Conservation (phyloP, 805 yeast genomes). For the Hanseniaspora taiwanica region DNA sequence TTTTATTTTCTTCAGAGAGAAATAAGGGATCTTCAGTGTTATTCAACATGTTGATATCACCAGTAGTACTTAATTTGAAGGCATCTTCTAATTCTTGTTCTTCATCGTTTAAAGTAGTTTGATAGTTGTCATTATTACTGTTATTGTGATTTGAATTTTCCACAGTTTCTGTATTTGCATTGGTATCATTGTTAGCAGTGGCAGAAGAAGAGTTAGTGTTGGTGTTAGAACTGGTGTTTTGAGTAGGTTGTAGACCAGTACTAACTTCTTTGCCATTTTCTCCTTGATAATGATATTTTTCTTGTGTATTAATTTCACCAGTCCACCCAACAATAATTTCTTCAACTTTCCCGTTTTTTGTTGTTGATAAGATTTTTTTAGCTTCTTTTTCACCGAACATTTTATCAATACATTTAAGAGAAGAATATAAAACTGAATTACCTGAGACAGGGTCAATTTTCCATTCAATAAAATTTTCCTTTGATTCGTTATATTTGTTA, state of each 20-base stretch:
- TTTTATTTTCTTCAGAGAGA: constrained; percentile 42
- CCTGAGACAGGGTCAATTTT: constrained; percentile 58
- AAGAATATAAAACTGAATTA: constrained; percentile 70
- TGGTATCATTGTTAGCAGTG: neutral
- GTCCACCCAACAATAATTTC: constrained; percentile 90
- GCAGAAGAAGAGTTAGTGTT: neutral
- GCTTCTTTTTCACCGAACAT: constrained; percentile 2
- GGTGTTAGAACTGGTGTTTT: neutral
- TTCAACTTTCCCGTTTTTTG: constrained; percentile 49
- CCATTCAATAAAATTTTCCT: constrained; percentile 26
- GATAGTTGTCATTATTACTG: constrained; percentile 10
- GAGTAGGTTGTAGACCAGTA: neutral
- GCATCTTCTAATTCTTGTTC: constrained; percentile 2
- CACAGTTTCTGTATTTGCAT: neutral
- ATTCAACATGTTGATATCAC: constrained; percentile 16
- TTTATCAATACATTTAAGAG: constrained; percentile 41
- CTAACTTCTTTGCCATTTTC: too few species aligned
- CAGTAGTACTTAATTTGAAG: neutral
- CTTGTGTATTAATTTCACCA: constrained; percentile 51
- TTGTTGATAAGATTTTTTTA: constrained; percentile 1
- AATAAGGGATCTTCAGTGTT: constrained; percentile 49
- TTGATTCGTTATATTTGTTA: too few species aligned
- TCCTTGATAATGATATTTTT: constrained; percentile 8
- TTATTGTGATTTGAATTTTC: constrained; percentile 4
- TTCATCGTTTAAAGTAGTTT: constrained; percentile 4